These are phyloP conservation scores for Podospora appendiculata DNA, from an alignment of 495 filamentous ascomycete genomes.

Conservation along the genomic window DNA sequence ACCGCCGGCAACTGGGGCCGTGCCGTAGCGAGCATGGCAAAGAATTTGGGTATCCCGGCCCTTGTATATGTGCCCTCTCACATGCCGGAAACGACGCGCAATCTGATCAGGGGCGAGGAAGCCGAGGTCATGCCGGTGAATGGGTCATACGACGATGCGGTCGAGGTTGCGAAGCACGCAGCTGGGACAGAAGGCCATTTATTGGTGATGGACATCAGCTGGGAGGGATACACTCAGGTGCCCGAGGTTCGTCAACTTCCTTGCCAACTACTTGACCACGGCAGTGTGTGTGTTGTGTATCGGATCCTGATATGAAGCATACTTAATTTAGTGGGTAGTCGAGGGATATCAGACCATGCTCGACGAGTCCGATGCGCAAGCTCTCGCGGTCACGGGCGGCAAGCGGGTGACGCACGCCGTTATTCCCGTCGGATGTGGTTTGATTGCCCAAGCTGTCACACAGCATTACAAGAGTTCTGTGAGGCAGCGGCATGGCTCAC, in stretches of 20 bases:
- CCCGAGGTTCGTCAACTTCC: constrained; percentile 30
- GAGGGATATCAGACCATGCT: constrained; percentile 68
- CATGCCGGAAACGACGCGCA: constrained; percentile 44
- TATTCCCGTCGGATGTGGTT: constrained; percentile 58
- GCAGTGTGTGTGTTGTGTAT: background rate
- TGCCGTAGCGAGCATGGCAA: constrained; percentile 57
- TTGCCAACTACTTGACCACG: background rate
- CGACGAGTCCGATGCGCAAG: constrained; percentile 50
- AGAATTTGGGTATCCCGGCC: constrained; percentile 40
- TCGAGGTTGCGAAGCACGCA: constrained; percentile 34
- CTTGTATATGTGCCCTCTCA: constrained; percentile 49
- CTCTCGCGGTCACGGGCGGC: constrained; percentile 16
- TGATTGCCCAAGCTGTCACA: constrained; percentile 53
- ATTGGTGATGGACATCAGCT: constrained; percentile 60
- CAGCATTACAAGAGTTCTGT: constrained; percentile 45
- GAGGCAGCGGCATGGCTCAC: constrained; percentile 6
- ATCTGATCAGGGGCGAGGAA: constrained; percentile 49
- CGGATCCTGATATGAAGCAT: background rate
- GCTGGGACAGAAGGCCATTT: constrained; percentile 28
- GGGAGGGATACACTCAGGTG: constrained; percentile 53
- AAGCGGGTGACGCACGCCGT: constrained; percentile 35
- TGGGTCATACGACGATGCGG: constrained; percentile 55
- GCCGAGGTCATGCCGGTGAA: constrained; percentile 42
- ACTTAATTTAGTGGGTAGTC: constrained; percentile 68
- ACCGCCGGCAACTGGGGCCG: constrained; percentile 70